Evolutionary conservation across 768 basidiomycete genomes (phyloP).

Genomic region (Suillus discolor): DNA sequence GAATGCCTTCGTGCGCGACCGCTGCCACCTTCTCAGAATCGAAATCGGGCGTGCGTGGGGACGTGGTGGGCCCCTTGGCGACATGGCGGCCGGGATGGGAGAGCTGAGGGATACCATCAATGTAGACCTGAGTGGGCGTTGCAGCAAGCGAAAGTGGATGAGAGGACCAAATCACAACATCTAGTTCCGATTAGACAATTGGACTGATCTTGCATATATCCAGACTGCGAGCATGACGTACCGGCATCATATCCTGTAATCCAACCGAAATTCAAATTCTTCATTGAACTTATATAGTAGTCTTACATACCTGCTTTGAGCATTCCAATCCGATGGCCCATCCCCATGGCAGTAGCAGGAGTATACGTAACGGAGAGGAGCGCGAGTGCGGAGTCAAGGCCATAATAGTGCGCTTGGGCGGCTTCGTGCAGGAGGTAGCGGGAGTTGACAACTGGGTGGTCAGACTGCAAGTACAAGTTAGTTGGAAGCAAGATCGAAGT

Average conservation of each 20-base stretch:
- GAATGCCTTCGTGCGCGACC: constrained; percentile 70
- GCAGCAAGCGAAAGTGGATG: constrained; percentile 78
- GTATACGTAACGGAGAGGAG: constrained; percentile 67
- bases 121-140: constrained; percentile 75
- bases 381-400: constrained; percentile 57
- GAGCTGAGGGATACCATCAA: constrained; percentile 83
- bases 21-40: constrained; percentile 66
- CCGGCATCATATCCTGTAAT: constrained; percentile 48
- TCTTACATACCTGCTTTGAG: constrained; percentile 46
- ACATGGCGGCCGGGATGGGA: constrained; percentile 41
- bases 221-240: constrained; percentile 14
- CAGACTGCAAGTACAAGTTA: constrained; percentile 40
- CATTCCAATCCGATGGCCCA: constrained; percentile 72
- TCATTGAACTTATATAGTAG: neutral
- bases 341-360: constrained; percentile 65
- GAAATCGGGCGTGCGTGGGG: constrained; percentile 69
- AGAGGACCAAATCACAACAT: constrained; percentile 77
- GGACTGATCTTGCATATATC: neutral
- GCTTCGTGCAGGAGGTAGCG: constrained; percentile 75
- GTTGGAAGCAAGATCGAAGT: no score
- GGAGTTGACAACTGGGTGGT: constrained; percentile 61
- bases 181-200: constrained; percentile 21
- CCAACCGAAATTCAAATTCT: neutral
- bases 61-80: constrained; percentile 34
- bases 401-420: constrained; percentile 69